Conservation (phyloP, 768 basidiomycete species). For the Rhodotorula taiwanensis region DNA sequence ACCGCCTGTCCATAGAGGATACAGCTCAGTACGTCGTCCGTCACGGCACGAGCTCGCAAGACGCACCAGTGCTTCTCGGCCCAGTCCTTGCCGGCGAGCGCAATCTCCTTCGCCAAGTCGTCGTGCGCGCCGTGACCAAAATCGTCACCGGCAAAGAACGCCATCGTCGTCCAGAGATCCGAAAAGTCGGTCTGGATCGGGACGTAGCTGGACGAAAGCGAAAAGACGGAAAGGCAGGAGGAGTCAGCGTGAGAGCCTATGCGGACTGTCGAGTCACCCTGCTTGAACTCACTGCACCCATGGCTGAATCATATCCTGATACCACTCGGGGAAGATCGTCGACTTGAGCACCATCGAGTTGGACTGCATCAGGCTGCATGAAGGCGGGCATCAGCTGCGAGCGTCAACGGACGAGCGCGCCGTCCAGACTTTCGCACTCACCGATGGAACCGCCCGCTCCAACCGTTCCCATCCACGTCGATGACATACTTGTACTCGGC, state of each 20-base stretch:
- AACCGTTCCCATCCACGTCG: constrained; percentile 93
- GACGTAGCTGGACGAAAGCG: constrained; percentile 40
- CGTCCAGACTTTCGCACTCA: background rate
- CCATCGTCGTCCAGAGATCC: constrained; percentile 44
- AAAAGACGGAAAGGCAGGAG: too few species aligned
- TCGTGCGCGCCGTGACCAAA: constrained; percentile 43
- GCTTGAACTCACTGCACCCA: constrained; percentile 47
- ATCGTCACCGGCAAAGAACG: constrained; percentile 45
- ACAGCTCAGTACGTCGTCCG: background rate
- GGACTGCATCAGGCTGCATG: constrained; percentile 44
- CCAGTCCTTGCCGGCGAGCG: constrained; percentile 42
- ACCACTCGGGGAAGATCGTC: constrained; percentile 43
- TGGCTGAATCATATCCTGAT: constrained; percentile 43
- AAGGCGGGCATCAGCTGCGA: background rate
- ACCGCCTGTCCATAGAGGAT: constrained; percentile 43
- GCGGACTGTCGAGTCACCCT: too few species aligned
- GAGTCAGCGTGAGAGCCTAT: too few species aligned
- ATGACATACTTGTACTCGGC: constrained; percentile 49
- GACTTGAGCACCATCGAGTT: constrained; percentile 48
- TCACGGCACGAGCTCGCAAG: background rate
- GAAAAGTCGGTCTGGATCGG: constrained; percentile 45
- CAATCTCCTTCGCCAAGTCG: constrained; percentile 46
- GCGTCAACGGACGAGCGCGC: background rate
- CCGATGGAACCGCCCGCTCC: constrained; percentile 75
- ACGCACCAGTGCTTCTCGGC: constrained; percentile 38